Percentiles rank a stretch among this genome's conserved stretches.
Conservation (phyloP, 768 basidiomycete genomes). For the Trametes cubensis region DNA sequence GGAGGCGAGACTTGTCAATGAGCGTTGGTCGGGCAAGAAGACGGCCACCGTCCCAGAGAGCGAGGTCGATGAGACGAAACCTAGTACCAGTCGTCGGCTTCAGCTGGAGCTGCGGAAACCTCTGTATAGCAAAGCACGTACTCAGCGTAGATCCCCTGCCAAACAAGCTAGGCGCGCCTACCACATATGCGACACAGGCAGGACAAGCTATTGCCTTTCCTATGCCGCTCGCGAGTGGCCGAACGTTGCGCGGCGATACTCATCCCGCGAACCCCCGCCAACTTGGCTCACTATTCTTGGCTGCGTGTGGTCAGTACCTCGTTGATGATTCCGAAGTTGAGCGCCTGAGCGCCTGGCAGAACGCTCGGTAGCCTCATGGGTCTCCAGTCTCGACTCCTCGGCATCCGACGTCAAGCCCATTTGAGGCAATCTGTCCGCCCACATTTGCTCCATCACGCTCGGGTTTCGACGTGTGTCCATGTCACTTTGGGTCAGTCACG, state of each 20-base stretch:
- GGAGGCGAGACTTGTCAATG: not conserved
- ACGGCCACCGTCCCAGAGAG: too few relatives aligned
- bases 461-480: too few relatives aligned
- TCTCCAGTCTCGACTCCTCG: slow-evolving; percentile 5
- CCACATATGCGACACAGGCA: too few relatives aligned
- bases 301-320: not conserved
- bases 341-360: not conserved
- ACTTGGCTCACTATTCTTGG: not conserved
- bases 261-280: too few relatives aligned
- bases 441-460: too few relatives aligned
- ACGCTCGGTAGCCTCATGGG: slow-evolving; percentile 10
- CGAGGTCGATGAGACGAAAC: too few relatives aligned
- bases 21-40: not conserved
- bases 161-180: too few relatives aligned
- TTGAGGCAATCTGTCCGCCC: too few relatives aligned
- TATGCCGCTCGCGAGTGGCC: too few relatives aligned
- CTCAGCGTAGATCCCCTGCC: not conserved
- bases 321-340: too few relatives aligned
- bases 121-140: not conserved
- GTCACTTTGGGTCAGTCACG: too few relatives aligned
- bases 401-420: not conserved
- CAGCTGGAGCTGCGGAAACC: not conserved
- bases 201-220: too few relatives aligned
- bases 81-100: not conserved
- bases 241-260: not conserved